phyloP scores from a whole-genome alignment of 768 basidiomycete species.

The Mycena epipterygia region DNA sequence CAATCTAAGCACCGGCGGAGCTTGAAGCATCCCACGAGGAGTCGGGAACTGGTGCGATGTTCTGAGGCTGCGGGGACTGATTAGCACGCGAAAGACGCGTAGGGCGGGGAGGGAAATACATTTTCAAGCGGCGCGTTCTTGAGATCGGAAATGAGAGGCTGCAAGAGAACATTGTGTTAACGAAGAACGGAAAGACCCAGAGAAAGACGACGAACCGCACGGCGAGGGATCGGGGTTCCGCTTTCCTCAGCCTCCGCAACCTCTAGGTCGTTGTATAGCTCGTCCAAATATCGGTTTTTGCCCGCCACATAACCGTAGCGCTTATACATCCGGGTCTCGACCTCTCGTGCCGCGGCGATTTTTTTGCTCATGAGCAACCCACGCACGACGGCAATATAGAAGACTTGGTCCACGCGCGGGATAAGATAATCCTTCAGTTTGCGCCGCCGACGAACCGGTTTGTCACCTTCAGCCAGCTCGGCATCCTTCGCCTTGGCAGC shows the following conservation, averaged over 20 bases:
- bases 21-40: neutral
- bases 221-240: neutral
- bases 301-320: conserved; percentile 20
- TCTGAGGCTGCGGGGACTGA: neutral
- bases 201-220: neutral
- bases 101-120: neutral
- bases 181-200: neutral
- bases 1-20: conserved; percentile 3
- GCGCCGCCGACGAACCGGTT: neutral
- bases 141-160: neutral
- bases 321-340: conserved; percentile 22
- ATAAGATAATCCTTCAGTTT: neutral
- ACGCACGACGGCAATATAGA: conserved; percentile 31
- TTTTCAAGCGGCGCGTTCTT: neutral
- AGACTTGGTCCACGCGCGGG: conserved; percentile 30
- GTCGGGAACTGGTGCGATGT: too few relatives aligned
- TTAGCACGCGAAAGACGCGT: neutral
- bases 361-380: conserved; percentile 25
- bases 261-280: conserved; percentile 20
- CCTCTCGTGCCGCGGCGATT: conserved; percentile 4
- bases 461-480: neutral
- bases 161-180: neutral
- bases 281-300: conserved; percentile 4
- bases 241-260: neutral
- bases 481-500: too few relatives aligned